These are phyloP conservation scores for Auriculariales sp. DNA, from an alignment of 768 basidiomycete species.

Conservation along the genomic window DNA sequence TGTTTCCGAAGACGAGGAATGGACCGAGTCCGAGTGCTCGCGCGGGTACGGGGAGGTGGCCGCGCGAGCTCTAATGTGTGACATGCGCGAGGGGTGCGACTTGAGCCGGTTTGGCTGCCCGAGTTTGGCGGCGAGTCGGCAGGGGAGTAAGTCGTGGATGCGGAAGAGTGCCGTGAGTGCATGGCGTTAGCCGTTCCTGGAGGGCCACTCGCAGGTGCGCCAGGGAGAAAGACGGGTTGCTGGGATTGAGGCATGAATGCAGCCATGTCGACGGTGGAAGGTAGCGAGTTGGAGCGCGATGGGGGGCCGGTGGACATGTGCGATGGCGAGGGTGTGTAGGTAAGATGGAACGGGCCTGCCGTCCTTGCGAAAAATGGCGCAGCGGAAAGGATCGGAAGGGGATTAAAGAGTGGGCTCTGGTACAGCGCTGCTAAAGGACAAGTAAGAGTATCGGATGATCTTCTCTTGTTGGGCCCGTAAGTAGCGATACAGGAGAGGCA, in stretches of 20 bases:
- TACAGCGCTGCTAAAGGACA: too few relatives aligned
- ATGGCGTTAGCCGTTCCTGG: conserved; percentile 22
- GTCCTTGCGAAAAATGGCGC: too few relatives aligned
- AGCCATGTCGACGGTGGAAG: conserved; percentile 50
- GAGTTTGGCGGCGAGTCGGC: conserved; percentile 54
- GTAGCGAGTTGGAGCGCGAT: conserved; percentile 67
- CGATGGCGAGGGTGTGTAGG: too few relatives aligned
- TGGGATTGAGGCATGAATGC: conserved; percentile 31
- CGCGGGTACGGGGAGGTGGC: conserved; percentile 77
- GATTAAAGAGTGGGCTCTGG: too few relatives aligned
- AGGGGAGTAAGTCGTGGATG: conserved; percentile 28
- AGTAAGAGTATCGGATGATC: too few relatives aligned
- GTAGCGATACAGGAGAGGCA: background rate
- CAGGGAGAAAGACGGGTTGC: conserved; percentile 50
- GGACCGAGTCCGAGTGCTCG: conserved; percentile 63
- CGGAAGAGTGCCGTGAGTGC: conserved; percentile 23
- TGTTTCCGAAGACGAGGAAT: conserved; percentile 80
- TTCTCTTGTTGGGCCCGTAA: too few relatives aligned
- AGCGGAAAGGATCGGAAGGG: too few relatives aligned
- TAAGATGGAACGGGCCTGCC: too few relatives aligned
- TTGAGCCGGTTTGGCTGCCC: conserved; percentile 48
- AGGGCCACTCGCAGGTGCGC: conserved; percentile 11
- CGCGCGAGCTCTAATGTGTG: conserved; percentile 66
- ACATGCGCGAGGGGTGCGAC: conserved; percentile 47
- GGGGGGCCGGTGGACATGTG: too few relatives aligned